These are phyloP conservation scores for Penicillium turbatum DNA, from an alignment of 495 filamentous ascomycete genomes.

Conservation along the genomic window DNA sequence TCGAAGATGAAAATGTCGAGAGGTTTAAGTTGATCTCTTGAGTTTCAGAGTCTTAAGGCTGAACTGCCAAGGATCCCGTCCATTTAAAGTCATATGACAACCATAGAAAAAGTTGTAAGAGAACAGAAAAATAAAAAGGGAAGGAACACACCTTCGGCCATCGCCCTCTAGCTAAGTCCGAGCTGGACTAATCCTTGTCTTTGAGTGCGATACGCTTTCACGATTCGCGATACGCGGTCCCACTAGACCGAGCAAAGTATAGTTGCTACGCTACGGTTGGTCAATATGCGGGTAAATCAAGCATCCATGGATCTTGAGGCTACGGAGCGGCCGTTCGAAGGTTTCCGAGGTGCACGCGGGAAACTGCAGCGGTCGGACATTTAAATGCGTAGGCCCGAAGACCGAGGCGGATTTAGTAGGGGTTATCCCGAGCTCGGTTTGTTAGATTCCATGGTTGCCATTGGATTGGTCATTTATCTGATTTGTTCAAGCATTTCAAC, in stretches of 20 bases:
- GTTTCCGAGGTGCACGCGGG: too few relatives aligned
- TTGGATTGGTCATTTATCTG: too few relatives aligned
- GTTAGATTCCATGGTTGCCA: too few relatives aligned
- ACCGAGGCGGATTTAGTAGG: neutral
- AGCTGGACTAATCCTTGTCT: neutral
- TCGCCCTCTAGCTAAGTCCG: neutral
- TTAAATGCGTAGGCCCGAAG: neutral
- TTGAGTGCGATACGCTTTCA: neutral
- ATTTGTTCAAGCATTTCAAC: too few relatives aligned
- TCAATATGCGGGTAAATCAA: neutral
- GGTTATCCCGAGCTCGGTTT: neutral
- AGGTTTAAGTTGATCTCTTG: neutral
- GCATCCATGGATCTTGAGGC: too few relatives aligned
- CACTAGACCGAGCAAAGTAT: neutral
- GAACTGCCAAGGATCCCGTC: too few relatives aligned
- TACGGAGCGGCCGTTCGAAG: too few relatives aligned
- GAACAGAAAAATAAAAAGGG: neutral
- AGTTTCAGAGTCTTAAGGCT: neutral
- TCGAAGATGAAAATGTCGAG: neutral
- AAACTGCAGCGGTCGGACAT: neutral
- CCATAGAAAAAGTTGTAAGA: too few relatives aligned
- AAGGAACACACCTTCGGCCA: neutral
- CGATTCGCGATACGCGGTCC: neutral
- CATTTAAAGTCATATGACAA: too few relatives aligned
- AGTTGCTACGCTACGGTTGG: neutral